Evolutionary conservation across 2,329 filamentous ascomycete species (phyloP), one percentile per base, ranked within the genome.

Genomic region (Helotiales sp.): DNA sequence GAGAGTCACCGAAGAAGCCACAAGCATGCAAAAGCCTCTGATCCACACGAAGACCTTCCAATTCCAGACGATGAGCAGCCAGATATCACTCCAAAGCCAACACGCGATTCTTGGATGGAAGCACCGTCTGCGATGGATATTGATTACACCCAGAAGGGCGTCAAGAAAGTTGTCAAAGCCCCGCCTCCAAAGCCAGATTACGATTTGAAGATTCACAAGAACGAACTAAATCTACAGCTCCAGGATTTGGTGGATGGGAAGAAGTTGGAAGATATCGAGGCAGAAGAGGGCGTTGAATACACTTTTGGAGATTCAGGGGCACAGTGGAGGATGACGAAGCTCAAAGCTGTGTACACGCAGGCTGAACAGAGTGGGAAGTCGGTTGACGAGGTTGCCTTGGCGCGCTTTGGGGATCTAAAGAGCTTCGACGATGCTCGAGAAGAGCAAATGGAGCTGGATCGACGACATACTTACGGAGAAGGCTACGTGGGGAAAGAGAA

Each of bases 251-350:
- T 88, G 40, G 83, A 86, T 13, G 85, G 86, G 2, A 88, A 85
- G 60, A 80, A 79, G 0, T 70, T 84, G 1, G 85, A 87, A 30
- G 83, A 87, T 15, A 77, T 87, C 10, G 80, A 69, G n/a, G 69
- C 84, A 0, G 80, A 87, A 52, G 83, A 88, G 62, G 86, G 91
- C 64, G 87, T 96, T 8, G 83, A 87, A 66, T 99, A 98, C 77
- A 92, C 82, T 0, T 96, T 99, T 78, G 96, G 96, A 20, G 96
- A 99, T 77, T 82, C 87, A 6, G 95, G 96, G 0, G 95, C 94
- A 15, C 88, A 93, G 74, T 99, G 96, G 96, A 90, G 96, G 59
- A 97, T 99, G 94, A 97, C 91, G 6, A 97, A 94, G 78, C 86
- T 99, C 34, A 93, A 91, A 71, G 91, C 89, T 11, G 92, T 97